phyloP scores from a whole-genome alignment of 129 eudicot genomes.

The Saussurea involucrata region DNA sequence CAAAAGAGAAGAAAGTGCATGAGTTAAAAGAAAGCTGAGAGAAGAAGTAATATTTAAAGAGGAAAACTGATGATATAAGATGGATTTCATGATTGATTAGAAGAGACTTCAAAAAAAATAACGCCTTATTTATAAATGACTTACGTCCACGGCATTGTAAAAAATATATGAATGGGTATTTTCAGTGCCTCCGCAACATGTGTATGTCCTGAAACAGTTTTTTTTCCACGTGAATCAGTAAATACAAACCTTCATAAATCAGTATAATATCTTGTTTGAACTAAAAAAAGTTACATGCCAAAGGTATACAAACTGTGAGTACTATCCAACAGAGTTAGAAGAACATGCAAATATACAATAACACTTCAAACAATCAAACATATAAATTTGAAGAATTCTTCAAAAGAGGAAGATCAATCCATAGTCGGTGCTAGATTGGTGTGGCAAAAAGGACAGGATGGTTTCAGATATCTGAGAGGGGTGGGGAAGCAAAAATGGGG shows the following conservation, averaged over 20 bases:
- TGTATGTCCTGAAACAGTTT: conserved; percentile 67
- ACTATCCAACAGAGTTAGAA: not conserved
- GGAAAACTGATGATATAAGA: not conserved
- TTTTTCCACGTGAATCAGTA: not conserved
- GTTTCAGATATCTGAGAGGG: too few species aligned
- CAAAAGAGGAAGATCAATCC: too few species aligned
- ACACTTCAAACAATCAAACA: not conserved
- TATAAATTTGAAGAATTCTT: not conserved
- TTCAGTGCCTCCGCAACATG: conserved; percentile 97
- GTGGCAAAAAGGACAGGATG: too few species aligned
- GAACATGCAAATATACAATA: not conserved
- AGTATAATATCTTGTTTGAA: not conserved
- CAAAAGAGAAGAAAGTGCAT: not conserved
- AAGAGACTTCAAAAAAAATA: not conserved
- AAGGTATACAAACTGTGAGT: not conserved
- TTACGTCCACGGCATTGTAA: conserved; percentile 99
- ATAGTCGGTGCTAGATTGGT: too few species aligned
- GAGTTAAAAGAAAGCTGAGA: not conserved
- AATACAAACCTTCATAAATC: not conserved
- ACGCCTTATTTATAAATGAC: conserved; percentile 33
- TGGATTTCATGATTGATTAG: not conserved
- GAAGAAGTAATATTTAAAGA: not conserved
- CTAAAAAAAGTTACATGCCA: not conserved
- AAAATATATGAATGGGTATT: conserved; percentile 88
- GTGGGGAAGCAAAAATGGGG: too few species aligned